These are phyloP conservation scores for Haplosporangium gracile DNA, from an alignment of 192 early-diverging fungal species.

Conservation along the genomic window DNA sequence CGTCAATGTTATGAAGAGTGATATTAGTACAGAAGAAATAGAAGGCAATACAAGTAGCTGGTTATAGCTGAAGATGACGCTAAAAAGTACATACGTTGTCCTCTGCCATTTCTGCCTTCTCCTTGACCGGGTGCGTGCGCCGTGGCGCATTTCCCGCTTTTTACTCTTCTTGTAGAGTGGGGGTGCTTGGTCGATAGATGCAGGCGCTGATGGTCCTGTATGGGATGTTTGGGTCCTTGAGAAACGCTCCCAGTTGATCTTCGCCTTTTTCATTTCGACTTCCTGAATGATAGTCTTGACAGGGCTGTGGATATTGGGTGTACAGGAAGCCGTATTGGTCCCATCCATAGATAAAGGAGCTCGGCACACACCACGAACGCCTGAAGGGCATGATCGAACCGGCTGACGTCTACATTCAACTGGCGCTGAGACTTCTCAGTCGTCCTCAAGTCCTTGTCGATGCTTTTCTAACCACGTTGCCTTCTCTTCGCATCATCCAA, in stretches of 20 bases:
- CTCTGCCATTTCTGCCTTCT: slow-evolving; percentile 14
- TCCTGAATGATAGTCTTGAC: not conserved
- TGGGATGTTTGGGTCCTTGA: not conserved
- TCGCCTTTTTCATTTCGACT: not conserved
- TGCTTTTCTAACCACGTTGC: not conserved
- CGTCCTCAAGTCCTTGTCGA: not conserved
- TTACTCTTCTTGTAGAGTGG: not conserved
- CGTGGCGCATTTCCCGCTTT: not conserved
- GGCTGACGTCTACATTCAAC: not conserved
- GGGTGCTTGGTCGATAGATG: not conserved
- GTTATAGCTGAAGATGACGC: not conserved
- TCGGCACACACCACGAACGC: slow-evolving; percentile 8
- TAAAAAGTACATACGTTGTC: not conserved
- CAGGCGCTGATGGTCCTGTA: too few relatives aligned
- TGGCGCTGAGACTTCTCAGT: not conserved
- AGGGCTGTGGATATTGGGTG: not conserved
- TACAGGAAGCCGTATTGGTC: not conserved
- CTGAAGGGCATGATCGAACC: slow-evolving; percentile 4
- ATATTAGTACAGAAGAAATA: not conserved
- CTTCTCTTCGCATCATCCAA: too few relatives aligned
- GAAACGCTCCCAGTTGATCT: slow-evolving; percentile 2
- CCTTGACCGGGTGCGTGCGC: not conserved
- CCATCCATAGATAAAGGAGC: not conserved
- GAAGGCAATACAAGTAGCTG: not conserved
- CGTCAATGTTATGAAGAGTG: not conserved